These are phyloP conservation scores for Penicillium thymicola DNA, from an alignment of 2,329 filamentous ascomycete genomes.

Conservation along the genomic window DNA sequence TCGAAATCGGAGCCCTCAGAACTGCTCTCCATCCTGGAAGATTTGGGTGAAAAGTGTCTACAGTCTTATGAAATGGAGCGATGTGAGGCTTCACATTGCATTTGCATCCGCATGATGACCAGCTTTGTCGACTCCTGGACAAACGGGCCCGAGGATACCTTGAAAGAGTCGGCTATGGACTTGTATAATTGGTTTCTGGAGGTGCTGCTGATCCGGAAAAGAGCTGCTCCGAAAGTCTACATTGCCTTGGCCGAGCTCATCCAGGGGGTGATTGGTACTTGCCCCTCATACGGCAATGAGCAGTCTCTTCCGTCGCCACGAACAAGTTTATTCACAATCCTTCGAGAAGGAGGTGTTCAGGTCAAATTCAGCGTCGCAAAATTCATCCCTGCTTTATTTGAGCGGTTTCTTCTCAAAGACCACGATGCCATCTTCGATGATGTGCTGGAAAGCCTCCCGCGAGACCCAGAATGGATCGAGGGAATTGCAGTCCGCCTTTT, in stretches of 20 bases:
- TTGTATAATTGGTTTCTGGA: slow-evolving; percentile 76
- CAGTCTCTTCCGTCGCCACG: slow-evolving; percentile 60
- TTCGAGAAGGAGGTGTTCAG: slow-evolving; percentile 62
- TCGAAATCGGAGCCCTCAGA: slow-evolving; percentile 33
- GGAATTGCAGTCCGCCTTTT: slow-evolving; percentile 82
- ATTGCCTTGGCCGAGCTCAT: slow-evolving; percentile 66
- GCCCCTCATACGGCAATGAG: slow-evolving; percentile 64
- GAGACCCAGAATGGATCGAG: slow-evolving; percentile 67
- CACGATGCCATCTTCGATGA: slow-evolving; percentile 85
- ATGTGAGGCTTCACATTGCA: slow-evolving; percentile 69
- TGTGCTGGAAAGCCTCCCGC: slow-evolving; percentile 74
- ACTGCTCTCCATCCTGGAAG: slow-evolving; percentile 46
- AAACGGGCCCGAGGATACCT: slow-evolving; percentile 52
- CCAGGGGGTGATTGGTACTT: slow-evolving; percentile 63
- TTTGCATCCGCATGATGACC: slow-evolving; percentile 66
- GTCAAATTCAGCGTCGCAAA: slow-evolving; percentile 75
- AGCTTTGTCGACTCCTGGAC: slow-evolving; percentile 64
- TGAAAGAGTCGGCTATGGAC: slow-evolving; percentile 67
- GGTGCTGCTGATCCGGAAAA: slow-evolving; percentile 62
- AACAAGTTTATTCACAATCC: slow-evolving; percentile 70
- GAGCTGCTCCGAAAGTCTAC: slow-evolving; percentile 68
- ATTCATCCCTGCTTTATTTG: slow-evolving; percentile 70
- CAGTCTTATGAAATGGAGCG: slow-evolving; percentile 61
- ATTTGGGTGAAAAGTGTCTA: slow-evolving; percentile 49
- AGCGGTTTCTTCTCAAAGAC: slow-evolving; percentile 72